These are phyloP conservation scores for Helotiales sp. DNA, from an alignment of 2,329 filamentous ascomycete species.

Conservation along the genomic window DNA sequence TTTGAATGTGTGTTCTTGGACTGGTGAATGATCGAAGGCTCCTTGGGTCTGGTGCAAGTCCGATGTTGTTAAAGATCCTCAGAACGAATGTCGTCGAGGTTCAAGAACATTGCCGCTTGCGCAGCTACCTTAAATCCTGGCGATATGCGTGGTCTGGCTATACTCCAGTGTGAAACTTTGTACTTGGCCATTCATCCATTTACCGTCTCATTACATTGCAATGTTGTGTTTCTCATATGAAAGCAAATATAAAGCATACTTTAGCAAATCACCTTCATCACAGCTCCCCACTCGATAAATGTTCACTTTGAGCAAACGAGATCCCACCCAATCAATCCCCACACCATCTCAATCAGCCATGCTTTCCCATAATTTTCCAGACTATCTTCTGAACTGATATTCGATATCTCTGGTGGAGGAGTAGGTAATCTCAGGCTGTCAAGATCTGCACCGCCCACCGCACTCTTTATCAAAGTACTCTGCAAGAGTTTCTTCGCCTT, in stretches of 20 bases:
- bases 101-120: no score
- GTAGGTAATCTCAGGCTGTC: constrained; percentile 22
- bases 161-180: no score
- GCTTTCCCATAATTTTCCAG: constrained; percentile 8
- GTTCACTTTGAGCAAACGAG: neutral
- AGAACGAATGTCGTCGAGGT: no score
- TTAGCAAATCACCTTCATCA: neutral
- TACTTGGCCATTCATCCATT: no score
- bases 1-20: no score
- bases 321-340: constrained; percentile 20
- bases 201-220: no score
- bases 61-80: no score
- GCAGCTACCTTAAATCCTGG: no score
- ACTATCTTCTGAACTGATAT: neutral
- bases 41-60: no score
- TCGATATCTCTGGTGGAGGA: constrained; percentile 9
- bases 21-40: no score
- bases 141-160: no score
- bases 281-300: neutral
- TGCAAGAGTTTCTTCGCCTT: constrained; percentile 26
- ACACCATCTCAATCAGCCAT: constrained; percentile 17
- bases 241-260: neutral
- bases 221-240: neutral
- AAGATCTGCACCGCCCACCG: constrained; percentile 20
- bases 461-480: constrained; percentile 26